These are phyloP conservation scores for Daldinia sp. DNA, from an alignment of 2,329 filamentous ascomycete genomes.

Conservation along the genomic window DNA sequence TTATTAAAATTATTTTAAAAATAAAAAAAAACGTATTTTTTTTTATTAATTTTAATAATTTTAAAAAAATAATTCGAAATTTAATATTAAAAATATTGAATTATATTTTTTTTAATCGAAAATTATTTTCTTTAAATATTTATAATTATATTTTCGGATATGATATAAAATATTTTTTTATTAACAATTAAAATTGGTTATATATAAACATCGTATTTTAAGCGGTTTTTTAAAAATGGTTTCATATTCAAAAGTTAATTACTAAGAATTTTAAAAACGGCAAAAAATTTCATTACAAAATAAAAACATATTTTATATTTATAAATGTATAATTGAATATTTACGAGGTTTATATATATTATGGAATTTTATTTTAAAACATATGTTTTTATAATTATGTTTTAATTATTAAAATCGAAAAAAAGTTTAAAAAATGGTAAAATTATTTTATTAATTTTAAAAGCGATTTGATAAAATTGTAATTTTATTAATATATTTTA, in stretches of 20 bases:
- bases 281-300: not conserved
- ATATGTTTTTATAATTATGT: not conserved
- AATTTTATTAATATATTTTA: too few relatives aligned
- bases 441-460: too few relatives aligned
- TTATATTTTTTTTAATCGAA: not conserved
- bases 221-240: too few relatives aligned
- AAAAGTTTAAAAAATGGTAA: not conserved
- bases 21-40: not conserved
- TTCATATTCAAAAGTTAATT: not conserved
- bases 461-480: too few relatives aligned
- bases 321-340: too few relatives aligned
- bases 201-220: not conserved
- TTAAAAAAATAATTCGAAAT: not conserved
- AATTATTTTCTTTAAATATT: slow-evolving; percentile 1
- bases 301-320: not conserved
- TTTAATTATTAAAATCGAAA: not conserved
- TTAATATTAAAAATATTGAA: not conserved
- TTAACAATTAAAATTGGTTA: not conserved
- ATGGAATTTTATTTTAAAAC: not conserved
- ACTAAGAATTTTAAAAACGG: not conserved
- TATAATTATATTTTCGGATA: not conserved
- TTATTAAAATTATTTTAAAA: not conserved
- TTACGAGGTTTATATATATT: not conserved
- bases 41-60: not conserved
- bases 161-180: not conserved